Evolutionary conservation across 352 stramenopile species (phyloP).

Genomic region (Aphanomyces euteiches): DNA sequence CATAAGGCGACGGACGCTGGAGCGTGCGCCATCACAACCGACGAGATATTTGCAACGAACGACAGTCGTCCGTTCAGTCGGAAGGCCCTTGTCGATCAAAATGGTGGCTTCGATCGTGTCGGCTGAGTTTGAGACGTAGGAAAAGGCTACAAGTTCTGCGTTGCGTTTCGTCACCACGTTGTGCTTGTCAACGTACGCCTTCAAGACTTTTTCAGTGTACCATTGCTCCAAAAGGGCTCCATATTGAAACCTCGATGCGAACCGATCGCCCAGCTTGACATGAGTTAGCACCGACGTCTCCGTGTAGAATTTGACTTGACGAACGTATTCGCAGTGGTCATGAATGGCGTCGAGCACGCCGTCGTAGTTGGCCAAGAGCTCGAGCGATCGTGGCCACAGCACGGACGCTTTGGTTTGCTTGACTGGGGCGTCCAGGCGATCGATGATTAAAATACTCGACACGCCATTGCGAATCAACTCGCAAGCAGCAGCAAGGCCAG

Average conservation of each 20-base stretch:
- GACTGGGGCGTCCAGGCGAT: neutral
- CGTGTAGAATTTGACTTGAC: neutral
- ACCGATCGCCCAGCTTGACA: neutral
- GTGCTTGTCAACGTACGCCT: neutral
- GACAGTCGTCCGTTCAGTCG: neutral
- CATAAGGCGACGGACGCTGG: neutral
- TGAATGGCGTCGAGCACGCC: constrained; percentile 11
- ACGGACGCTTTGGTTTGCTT: constrained; percentile 23
- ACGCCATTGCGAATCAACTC: constrained; percentile 14
- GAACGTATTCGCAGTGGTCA: neutral
- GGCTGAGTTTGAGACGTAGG: neutral
- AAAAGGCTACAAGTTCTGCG: neutral
- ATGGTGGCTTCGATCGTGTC: neutral
- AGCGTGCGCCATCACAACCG: constrained; percentile 16
- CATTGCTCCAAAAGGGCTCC: constrained; percentile 10
- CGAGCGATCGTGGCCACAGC: constrained; percentile 14
- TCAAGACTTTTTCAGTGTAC: constrained; percentile 12
- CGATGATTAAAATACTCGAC: constrained; percentile 2
- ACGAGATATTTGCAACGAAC: neutral
- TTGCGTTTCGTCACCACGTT: neutral
- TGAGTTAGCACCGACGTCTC: neutral
- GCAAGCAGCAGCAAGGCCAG: constrained; percentile 1
- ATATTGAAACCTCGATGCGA: constrained; percentile 10
- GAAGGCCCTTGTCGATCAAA: neutral
- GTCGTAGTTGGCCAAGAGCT: constrained; percentile 16